phyloP scores from a whole-genome alignment of 2,329 filamentous ascomycete species.

The Colletotrichum sp. region DNA sequence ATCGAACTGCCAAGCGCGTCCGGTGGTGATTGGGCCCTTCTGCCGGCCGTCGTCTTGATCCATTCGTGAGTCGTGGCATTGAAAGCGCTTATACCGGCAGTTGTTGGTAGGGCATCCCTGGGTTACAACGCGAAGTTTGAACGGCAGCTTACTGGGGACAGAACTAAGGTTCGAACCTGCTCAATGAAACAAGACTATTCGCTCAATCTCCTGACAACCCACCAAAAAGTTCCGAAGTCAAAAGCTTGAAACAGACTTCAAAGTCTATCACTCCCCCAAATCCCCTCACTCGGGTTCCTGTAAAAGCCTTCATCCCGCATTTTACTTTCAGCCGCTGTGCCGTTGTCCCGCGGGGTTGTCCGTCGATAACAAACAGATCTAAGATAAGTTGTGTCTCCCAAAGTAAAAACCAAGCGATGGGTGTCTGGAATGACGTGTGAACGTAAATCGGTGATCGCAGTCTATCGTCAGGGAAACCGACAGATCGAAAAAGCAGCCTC shows the following conservation, averaged over 20 bases:
- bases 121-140: background rate
- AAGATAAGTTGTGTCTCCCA: background rate
- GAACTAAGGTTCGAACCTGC: background rate
- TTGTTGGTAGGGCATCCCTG: background rate
- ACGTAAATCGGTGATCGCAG: background rate
- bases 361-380: background rate
- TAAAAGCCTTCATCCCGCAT: background rate
- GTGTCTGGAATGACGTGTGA: background rate
- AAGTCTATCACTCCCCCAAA: background rate
- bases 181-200: background rate
- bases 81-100: background rate
- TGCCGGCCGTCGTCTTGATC: background rate
- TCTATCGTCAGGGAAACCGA: background rate
- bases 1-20: background rate
- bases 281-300: background rate
- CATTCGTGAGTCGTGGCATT: background rate
- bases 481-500: background rate
- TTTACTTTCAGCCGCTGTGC: background rate
- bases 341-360: background rate
- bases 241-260: background rate
- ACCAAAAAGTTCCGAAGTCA: background rate
- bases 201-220: background rate
- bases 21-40: background rate
- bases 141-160: background rate
- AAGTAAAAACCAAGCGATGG: background rate